These are phyloP conservation scores for Ogataea philodendri DNA, from an alignment of 805 yeast genomes.

Conservation along the genomic window DNA sequence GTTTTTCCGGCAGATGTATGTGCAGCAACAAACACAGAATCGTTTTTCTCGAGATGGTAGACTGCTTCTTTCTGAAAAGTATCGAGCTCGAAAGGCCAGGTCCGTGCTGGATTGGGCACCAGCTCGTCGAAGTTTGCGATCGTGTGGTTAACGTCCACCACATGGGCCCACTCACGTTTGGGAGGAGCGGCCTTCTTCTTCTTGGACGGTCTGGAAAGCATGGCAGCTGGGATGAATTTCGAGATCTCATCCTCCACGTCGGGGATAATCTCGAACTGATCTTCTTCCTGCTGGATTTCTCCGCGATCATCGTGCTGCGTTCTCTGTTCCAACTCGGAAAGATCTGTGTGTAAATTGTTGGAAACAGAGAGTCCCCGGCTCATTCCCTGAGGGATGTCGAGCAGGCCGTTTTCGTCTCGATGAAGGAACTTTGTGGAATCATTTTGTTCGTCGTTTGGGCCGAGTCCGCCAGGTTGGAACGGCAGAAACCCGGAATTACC, in stretches of 20 bases:
- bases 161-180: conserved; percentile 85
- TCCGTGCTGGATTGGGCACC: conserved; percentile 89
- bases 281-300: conserved; percentile 12
- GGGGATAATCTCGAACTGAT: conserved; percentile 5
- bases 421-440: conserved; percentile 48
- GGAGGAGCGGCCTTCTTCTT: conserved; percentile 11
- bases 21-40: conserved; percentile 97
- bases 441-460: conserved; percentile 10
- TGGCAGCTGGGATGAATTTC: conserved; percentile 29
- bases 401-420: conserved; percentile 70
- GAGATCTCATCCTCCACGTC: conserved; percentile 29
- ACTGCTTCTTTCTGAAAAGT: conserved; percentile 96
- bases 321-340: conserved; percentile 7
- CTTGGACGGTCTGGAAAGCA: conserved; percentile 28
- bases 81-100: conserved; percentile 94
- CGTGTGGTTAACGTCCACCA: conserved; percentile 80
- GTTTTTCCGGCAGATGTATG: conserved; percentile 99
- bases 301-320: conserved; percentile 12
- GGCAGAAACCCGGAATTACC: conserved; percentile 81
- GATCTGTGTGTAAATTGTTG: conserved; percentile 4
- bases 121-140: conserved; percentile 83
- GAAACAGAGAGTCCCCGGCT: conserved; percentile 58
- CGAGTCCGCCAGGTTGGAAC: conserved; percentile 86
- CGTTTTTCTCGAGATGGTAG: conserved; percentile 94
- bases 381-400: conserved; percentile 81